Conservation (phyloP, 768 basidiomycete species). For the Hortiboletus campestris region DNA sequence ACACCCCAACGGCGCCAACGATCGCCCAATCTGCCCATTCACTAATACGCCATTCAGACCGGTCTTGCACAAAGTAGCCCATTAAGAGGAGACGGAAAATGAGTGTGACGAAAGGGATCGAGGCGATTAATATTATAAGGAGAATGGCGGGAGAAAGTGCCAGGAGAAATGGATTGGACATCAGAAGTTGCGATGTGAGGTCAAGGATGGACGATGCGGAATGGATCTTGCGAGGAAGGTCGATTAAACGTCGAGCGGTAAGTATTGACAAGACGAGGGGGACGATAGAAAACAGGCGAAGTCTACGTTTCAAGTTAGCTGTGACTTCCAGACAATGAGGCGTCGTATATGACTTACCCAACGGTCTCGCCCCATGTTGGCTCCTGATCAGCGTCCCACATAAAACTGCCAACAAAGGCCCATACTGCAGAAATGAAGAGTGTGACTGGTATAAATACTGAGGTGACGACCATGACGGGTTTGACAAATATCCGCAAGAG, state of each 20-base stretch:
- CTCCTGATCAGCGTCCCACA: slow-evolving; percentile 50
- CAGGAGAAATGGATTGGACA: slow-evolving; percentile 72
- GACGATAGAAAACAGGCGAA: slow-evolving; percentile 70
- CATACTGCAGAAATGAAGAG: slow-evolving; percentile 74
- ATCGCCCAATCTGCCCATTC: slow-evolving; percentile 80
- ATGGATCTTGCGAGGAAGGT: slow-evolving; percentile 71
- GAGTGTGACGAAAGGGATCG: slow-evolving; percentile 77
- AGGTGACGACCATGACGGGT: slow-evolving; percentile 78
- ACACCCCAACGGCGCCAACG: slow-evolving; percentile 46
- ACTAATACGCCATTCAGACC: slow-evolving; percentile 50
- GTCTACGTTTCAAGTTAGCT: slow-evolving; percentile 13
- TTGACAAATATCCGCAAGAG: slow-evolving; percentile 79
- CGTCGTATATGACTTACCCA: slow-evolving; percentile 49
- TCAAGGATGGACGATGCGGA: slow-evolving; percentile 55
- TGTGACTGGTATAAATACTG: slow-evolving; percentile 71
- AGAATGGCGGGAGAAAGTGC: slow-evolving; percentile 73
- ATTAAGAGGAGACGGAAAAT: slow-evolving; percentile 75
- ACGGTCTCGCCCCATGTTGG: slow-evolving; percentile 82
- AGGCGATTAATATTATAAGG: slow-evolving; percentile 60
- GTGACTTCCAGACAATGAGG: not conserved
- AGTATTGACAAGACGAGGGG: slow-evolving; percentile 68
- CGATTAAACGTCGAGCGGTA: slow-evolving; percentile 67
- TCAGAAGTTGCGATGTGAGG: slow-evolving; percentile 67
- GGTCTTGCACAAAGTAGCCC: slow-evolving; percentile 49
- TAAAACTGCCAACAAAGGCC: slow-evolving; percentile 80